Conservation (phyloP, 192 early-diverging fungal species). For the Umbelopsis sp. region DNA sequence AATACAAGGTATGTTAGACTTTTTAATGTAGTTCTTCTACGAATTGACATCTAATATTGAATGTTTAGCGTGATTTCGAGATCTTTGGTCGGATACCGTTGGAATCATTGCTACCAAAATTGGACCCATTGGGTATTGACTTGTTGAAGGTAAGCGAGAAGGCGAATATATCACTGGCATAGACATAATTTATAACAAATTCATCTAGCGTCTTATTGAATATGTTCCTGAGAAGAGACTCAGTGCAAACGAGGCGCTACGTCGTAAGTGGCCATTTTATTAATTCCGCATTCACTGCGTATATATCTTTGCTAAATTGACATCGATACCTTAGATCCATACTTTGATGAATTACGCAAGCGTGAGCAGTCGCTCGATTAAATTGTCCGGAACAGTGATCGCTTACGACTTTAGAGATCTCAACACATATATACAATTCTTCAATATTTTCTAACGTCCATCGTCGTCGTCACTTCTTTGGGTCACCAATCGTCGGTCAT, state of each 20-base stretch:
- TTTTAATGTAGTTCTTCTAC: neutral
- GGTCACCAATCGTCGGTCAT: neutral
- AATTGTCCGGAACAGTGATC: slow-evolving; percentile 22
- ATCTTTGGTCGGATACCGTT: slow-evolving; percentile 71
- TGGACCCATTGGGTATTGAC: slow-evolving; percentile 85
- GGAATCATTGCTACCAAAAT: slow-evolving; percentile 78
- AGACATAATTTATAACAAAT: neutral
- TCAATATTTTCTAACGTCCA: neutral
- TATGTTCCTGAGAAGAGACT: slow-evolving; percentile 82
- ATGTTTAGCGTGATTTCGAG: slow-evolving; percentile 69
- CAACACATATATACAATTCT: neutral
- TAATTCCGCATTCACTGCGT: neutral
- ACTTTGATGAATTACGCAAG: slow-evolving; percentile 44
- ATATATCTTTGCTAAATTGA: neutral
- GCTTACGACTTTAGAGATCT: slow-evolving; percentile 8
- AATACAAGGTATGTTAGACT: slow-evolving; percentile 69
- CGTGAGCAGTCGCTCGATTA: slow-evolving; percentile 27
- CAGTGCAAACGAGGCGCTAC: slow-evolving; percentile 75
- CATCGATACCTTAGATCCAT: slow-evolving; percentile 30
- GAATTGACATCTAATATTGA: neutral
- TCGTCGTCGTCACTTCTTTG: slow-evolving; percentile 7
- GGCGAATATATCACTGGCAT: neutral
- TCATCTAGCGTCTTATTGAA: slow-evolving; percentile 58
- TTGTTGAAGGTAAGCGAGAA: slow-evolving; percentile 64
- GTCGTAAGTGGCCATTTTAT: slow-evolving; percentile 26